Percentiles rank a stretch among this genome's conserved stretches.
These are phyloP conservation scores for Coffea humblotiana DNA, from an alignment of 305 asterid species.

Conservation along the genomic window DNA sequence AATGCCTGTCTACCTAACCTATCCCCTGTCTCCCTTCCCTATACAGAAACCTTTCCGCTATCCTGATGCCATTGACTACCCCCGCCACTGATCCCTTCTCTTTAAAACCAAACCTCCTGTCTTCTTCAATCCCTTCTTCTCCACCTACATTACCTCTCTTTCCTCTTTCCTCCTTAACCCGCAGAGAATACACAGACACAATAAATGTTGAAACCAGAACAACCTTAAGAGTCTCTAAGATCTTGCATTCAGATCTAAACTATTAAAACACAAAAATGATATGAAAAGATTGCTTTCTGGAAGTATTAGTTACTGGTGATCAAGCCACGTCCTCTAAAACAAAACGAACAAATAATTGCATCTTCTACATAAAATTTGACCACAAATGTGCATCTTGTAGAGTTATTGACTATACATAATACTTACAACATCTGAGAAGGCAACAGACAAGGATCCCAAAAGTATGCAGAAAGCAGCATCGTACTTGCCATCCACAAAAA, in stretches of 20 bases:
- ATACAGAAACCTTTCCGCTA: neutral
- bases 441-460: conserved; percentile 93
- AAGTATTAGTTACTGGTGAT: neutral
- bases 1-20: neutral
- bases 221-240: neutral
- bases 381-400: neutral
- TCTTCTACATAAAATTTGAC: neutral
- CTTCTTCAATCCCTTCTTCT: neutral
- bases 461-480: conserved; percentile 77
- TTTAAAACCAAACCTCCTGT: neutral
- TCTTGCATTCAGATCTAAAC: neutral
- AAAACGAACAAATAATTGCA: neutral
- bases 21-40: neutral
- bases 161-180: neutral
- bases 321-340: neutral
- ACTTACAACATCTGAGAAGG: conserved; percentile 96
- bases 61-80: neutral
- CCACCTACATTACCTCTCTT: neutral
- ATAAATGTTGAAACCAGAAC: neutral
- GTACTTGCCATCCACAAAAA: conserved; percentile 76
- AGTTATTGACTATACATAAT: conserved; percentile 8
- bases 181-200: neutral
- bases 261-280: neutral
- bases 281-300: neutral
- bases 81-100: neutral